Percentiles rank a stretch among this genome's conserved stretches.
Conservation (phyloP, 2,329 filamentous ascomycete species). For the Alternaria consortialis region DNA sequence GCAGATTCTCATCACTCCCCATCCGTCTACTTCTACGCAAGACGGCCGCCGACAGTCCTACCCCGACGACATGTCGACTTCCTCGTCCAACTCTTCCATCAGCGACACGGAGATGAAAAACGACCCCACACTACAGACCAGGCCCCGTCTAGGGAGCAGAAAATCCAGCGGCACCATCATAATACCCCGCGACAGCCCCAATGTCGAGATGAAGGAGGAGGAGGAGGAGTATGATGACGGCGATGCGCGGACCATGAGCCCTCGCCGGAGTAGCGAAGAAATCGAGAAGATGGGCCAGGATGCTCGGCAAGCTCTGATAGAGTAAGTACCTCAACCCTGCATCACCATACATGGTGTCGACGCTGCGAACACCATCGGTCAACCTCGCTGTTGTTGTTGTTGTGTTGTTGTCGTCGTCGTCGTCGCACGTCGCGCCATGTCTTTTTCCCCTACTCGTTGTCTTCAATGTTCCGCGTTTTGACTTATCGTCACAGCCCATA, state of each 20-base stretch:
- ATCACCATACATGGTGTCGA: background rate
- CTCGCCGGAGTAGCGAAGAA: conserved; percentile 87
- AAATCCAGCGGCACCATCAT: conserved; percentile 86
- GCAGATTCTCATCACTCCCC: conserved; percentile 34
- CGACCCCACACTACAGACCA: conserved; percentile 60
- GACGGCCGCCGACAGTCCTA: conserved; percentile 37
- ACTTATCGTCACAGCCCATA: conserved; percentile 10
- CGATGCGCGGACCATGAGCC: conserved; percentile 94
- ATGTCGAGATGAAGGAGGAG: conserved; percentile 75
- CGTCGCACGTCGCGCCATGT: background rate
- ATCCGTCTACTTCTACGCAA: conserved; percentile 37
- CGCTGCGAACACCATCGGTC: background rate
- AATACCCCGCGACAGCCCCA: conserved; percentile 77
- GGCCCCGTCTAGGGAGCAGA: conserved; percentile 74
- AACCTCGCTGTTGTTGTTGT: background rate
- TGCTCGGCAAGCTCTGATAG: conserved; percentile 71
- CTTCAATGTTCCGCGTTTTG: conserved; percentile 3
- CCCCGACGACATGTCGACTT: conserved; percentile 50
- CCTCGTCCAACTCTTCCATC: conserved; percentile 57
- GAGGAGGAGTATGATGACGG: conserved; percentile 82
- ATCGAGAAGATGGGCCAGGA: conserved; percentile 86
- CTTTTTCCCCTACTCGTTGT: background rate
- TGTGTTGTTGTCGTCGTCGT: background rate
- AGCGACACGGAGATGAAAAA: conserved; percentile 48
- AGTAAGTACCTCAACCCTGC: conserved; percentile 56